Evolutionary conservation across 1,284 basidiomycete species (phyloP).

Genomic region (Fomitiporia mediterranea): DNA sequence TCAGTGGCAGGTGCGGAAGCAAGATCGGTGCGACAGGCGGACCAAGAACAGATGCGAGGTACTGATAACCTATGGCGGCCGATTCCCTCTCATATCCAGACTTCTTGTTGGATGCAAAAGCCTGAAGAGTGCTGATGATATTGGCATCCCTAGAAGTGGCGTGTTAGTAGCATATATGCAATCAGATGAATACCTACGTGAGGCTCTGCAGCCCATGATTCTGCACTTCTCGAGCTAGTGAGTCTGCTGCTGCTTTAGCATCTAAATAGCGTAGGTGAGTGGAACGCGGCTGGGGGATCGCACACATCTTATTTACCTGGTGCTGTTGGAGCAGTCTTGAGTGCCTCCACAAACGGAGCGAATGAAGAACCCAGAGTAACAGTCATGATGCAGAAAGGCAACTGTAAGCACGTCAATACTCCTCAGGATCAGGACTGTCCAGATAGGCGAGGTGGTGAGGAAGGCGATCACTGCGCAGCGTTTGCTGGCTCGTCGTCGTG

Average conservation of each 20-base stretch:
- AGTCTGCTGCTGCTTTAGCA: slow-evolving; percentile 76
- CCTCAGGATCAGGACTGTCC: no score
- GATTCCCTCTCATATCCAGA: slow-evolving; percentile 92
- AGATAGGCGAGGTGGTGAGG: no score
- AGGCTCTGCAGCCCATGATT: slow-evolving; percentile 61
- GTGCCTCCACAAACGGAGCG: slow-evolving; percentile 51
- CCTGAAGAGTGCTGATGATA: slow-evolving; percentile 61
- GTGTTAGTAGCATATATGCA: slow-evolving; percentile 11
- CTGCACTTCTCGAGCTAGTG: slow-evolving; percentile 63
- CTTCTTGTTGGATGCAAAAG: slow-evolving; percentile 84
- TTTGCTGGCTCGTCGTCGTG: no score
- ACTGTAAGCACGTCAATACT: no score
- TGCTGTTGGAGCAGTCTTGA: slow-evolving; percentile 65
- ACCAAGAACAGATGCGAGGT: slow-evolving; percentile 69
- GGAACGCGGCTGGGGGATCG: no score
- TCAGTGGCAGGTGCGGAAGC: slow-evolving; percentile 69
- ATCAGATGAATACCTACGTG: slow-evolving; percentile 41
- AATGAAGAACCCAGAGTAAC: slow-evolving; percentile 43
- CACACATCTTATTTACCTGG: no score
- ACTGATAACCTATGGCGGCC: slow-evolving; percentile 81
- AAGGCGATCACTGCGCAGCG: no score
- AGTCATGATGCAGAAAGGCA: slow-evolving; percentile 43
- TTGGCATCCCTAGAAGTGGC: slow-evolving; percentile 47
- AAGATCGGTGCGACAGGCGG: slow-evolving; percentile 80
- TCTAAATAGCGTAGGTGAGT: slow-evolving; percentile 40